Evolutionary conservation across 2,329 filamentous ascomycete genomes (phyloP).

Genomic region (Cladophialophora bantiana): DNA sequence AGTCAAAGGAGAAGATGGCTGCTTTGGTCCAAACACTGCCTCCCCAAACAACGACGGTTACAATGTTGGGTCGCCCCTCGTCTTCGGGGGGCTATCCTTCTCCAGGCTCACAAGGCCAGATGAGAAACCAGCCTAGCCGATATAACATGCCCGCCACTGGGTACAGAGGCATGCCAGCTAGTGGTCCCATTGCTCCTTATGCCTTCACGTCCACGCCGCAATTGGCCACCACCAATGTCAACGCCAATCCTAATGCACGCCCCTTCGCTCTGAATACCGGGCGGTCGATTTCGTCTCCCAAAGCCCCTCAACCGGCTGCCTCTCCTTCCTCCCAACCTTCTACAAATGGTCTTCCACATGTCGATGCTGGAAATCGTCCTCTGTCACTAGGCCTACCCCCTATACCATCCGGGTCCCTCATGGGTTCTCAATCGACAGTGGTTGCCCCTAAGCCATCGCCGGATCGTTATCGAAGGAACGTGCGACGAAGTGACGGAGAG

Average conservation of each 20-base stretch:
- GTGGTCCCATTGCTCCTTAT: slow-evolving; percentile 75
- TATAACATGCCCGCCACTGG: slow-evolving; percentile 53
- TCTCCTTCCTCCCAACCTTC: slow-evolving; percentile 29
- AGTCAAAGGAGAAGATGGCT: slow-evolving; percentile 67
- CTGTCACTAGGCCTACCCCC: slow-evolving; percentile 32
- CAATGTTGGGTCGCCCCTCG: slow-evolving; percentile 77
- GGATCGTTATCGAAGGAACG: slow-evolving; percentile 80
- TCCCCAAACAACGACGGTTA: slow-evolving; percentile 76
- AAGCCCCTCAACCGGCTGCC: slow-evolving; percentile 48
- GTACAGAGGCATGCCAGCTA: slow-evolving; percentile 63
- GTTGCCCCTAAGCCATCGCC: slow-evolving; percentile 70
- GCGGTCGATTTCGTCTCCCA: slow-evolving; percentile 61
- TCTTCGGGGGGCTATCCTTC: slow-evolving; percentile 64
- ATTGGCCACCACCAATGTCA: slow-evolving; percentile 59
- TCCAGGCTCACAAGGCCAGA: slow-evolving; percentile 44
- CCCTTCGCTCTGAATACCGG: slow-evolving; percentile 23
- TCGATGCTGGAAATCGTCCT: slow-evolving; percentile 34
- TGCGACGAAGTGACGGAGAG: slow-evolving; percentile 60
- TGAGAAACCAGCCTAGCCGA: slow-evolving; percentile 54
- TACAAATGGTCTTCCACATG: slow-evolving; percentile 23
- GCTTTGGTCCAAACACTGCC: slow-evolving; percentile 82
- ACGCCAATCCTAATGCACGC: slow-evolving; percentile 40
- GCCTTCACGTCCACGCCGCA: slow-evolving; percentile 76
- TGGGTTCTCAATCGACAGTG: slow-evolving; percentile 20
- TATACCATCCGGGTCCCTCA: slow-evolving; percentile 32